phyloP scores from a whole-genome alignment of 306 rosid genomes.

The Aeschynomene evenia region DNA sequence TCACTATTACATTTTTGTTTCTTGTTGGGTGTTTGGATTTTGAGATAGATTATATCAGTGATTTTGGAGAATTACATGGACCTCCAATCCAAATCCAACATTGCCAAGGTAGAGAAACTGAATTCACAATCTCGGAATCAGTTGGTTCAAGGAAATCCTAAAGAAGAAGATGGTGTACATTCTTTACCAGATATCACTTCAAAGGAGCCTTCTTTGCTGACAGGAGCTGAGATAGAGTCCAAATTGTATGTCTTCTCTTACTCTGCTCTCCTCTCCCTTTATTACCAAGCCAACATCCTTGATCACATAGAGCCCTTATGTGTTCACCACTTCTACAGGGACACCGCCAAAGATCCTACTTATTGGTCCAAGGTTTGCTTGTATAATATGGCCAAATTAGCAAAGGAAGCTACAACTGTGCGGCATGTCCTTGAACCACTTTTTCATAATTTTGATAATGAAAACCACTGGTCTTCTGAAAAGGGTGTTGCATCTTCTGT shows the following conservation, averaged over 20 bases:
- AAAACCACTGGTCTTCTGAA: constrained; percentile 77
- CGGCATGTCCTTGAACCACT: constrained; percentile 90
- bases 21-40: constrained; percentile 34
- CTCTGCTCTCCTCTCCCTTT: constrained; percentile 19
- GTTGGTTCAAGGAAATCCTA: constrained; percentile 46
- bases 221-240: constrained; percentile 47
- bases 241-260: constrained; percentile 50
- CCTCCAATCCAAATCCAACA: constrained; percentile 40
- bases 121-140: constrained; percentile 51
- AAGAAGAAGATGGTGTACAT: constrained; percentile 39
- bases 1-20: constrained; percentile 23
- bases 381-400: constrained; percentile 74
- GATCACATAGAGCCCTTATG: constrained; percentile 26
- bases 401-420: constrained; percentile 90
- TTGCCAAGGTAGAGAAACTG: constrained; percentile 45
- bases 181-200: constrained; percentile 44
- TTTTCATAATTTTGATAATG: constrained; percentile 79
- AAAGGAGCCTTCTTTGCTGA: constrained; percentile 39
- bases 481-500: constrained; percentile 70
- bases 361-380: constrained; percentile 94
- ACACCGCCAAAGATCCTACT: constrained; percentile 64
- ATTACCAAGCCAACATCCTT: constrained; percentile 25
- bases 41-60: constrained; percentile 76
- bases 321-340: constrained; percentile 51
- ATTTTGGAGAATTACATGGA: constrained; percentile 75